These are phyloP conservation scores for Rhizopogon parksii DNA, from an alignment of 1,284 basidiomycete genomes.

Conservation along the genomic window DNA sequence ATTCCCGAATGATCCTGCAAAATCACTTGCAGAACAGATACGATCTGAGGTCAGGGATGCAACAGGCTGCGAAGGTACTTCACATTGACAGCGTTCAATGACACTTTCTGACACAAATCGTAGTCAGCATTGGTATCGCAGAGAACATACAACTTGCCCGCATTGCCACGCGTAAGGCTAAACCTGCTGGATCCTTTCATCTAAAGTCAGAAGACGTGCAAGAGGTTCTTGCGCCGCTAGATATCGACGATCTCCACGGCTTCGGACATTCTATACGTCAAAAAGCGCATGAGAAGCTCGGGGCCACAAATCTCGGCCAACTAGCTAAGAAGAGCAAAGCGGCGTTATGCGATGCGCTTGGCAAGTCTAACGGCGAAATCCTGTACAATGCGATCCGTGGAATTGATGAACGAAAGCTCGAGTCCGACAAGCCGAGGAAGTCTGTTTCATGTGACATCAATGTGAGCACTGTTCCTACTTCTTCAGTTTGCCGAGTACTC, in stretches of 20 bases:
- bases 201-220: conserved; percentile 51
- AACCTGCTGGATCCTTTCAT: conserved; percentile 83
- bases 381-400: conserved; percentile 82
- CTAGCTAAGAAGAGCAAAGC: conserved; percentile 55
- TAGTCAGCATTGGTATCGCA: conserved; percentile 87
- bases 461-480: conserved; percentile 39
- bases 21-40: conserved; percentile 76
- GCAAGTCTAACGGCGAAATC: conserved; percentile 78
- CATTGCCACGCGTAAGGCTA: conserved; percentile 85
- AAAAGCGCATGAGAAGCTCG: conserved; percentile 74
- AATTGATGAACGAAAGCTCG: conserved; percentile 72
- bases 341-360: conserved; percentile 67
- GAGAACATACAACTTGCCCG: conserved; percentile 91
- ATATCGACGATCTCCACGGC: conserved; percentile 83
- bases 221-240: conserved; percentile 65
- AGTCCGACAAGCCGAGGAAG: conserved; percentile 79
- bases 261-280: conserved; percentile 73
- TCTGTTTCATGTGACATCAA: conserved; percentile 91
- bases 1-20: conserved; percentile 46
- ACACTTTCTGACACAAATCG: conserved; percentile 5
- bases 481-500: not conserved
- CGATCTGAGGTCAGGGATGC: conserved; percentile 66
- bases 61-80: conserved; percentile 79
- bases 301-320: conserved; percentile 65
- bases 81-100: not conserved